Base-by-base conservation (phyloP, 805 yeast species). In the Torulaspora gathmanii region DNA sequence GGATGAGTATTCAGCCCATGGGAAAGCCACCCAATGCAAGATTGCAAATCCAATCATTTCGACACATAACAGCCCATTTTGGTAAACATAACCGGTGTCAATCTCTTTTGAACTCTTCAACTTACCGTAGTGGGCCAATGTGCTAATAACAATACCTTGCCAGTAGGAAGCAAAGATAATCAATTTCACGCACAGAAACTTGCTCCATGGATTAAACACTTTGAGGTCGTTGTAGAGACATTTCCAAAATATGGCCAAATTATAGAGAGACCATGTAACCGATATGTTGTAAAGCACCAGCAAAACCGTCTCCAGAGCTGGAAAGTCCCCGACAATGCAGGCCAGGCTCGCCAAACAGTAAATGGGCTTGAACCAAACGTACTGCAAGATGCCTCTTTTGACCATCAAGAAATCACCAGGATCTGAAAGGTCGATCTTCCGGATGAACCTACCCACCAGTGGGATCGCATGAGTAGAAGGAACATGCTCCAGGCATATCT, bases 91-190 rank as follows among this genome's bases (percentile, higher is more conserved):
- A 1, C 88, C 84, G 12, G 69, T 53, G 6, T 58, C 45, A 56
- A 54, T 33, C 47, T 42, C 48, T 55, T 68, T 44, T 49, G 63
- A 57, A 42, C 68, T 55, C 33, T 63, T 47, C 49, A 78, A 53
- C 34, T 71, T 40, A 43, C 81, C 75, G 56, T 74, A 53, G 58
- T 73, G 69, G 66, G 75, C 69, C 35, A 83, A 56, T 1, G 79
- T 58, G 4, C 80, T 78, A 36, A 86, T 67, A 1, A 81, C 52
- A 7, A 84, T 68, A 0, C 95, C 88, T 62, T 93, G 99, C 99
- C 99, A 93, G 63, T 89, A 93, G n/a, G 96, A 86, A 19, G 96
- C 98, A 72, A 93, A 93, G 39, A 93, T 90, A 44, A 93, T 88
- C 51, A 89, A 73, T 60, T 93, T 93, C 37, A 93, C 95, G 68